Evolutionary conservation across 2,329 filamentous ascomycete species (phyloP).

Genomic region (Trichoderma pleuroti): DNA sequence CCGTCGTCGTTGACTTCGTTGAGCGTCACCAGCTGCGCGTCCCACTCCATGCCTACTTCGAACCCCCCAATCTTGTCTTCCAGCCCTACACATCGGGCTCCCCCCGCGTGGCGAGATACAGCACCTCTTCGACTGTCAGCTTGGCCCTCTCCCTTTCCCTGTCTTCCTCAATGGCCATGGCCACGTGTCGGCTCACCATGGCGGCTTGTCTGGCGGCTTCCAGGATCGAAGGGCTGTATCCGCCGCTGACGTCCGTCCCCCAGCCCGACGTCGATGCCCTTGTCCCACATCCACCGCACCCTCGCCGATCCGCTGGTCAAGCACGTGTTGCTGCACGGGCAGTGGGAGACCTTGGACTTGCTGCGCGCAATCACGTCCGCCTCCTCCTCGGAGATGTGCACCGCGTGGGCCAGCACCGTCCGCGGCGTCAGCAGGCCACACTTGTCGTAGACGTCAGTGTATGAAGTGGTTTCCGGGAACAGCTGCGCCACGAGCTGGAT

Average conservation of each 20-base stretch:
- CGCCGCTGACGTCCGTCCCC: conserved; percentile 92
- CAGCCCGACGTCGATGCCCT: conserved; percentile 74
- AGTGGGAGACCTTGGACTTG: conserved; percentile 72
- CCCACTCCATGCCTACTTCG: conserved; percentile 82
- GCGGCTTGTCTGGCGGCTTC: conserved; percentile 79
- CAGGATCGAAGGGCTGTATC: conserved; percentile 77
- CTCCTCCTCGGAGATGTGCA: conserved; percentile 71
- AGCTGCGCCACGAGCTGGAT: conserved; percentile 64
- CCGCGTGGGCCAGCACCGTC: conserved; percentile 81
- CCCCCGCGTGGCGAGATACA: conserved; percentile 89
- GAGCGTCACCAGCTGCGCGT: conserved; percentile 78
- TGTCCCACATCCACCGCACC: conserved; percentile 69
- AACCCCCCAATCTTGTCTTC: conserved; percentile 72
- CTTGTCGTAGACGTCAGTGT: conserved; percentile 76
- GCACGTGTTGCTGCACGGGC: conserved; percentile 80
- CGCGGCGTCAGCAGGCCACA: conserved; percentile 64
- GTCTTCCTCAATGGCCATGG: conserved; percentile 43
- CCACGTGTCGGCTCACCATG: conserved; percentile 70
- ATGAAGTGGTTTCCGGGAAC: conserved; percentile 63
- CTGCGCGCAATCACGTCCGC: conserved; percentile 58
- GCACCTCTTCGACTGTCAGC: conserved; percentile 76
- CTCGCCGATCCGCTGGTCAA: conserved; percentile 75
- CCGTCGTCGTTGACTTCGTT: conserved; percentile 38
- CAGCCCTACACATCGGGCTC: conserved; percentile 76
- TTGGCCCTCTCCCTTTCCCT: conserved; percentile 52